Conservation (phyloP, 1,284 basidiomycete genomes). For the Hemileia vastatrix region DNA sequence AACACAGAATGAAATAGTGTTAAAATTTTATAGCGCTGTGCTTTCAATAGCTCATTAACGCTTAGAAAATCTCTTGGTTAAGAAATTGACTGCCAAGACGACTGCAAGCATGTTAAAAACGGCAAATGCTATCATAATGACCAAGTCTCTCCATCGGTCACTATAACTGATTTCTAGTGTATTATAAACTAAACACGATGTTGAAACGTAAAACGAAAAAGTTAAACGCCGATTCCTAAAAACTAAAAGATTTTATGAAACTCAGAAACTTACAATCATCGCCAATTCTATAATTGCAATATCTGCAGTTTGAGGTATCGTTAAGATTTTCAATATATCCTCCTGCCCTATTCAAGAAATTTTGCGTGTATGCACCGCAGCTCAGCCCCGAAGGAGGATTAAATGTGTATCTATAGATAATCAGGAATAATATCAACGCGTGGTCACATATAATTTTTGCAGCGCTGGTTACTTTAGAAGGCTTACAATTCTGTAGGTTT, state of each 20-base stretch:
- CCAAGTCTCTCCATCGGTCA: slow-evolving; percentile 55
- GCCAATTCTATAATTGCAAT: slow-evolving; percentile 56
- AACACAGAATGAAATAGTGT: no score
- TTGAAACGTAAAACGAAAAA: no score
- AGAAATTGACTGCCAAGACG: slow-evolving; percentile 31
- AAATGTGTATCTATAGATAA: slow-evolving; percentile 49
- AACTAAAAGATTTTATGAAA: no score
- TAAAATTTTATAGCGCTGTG: no score
- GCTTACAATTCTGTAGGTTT: slow-evolving; percentile 32
- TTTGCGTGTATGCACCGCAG: slow-evolving; percentile 60
- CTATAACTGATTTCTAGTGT: slow-evolving; percentile 12
- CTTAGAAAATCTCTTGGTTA: slow-evolving; percentile 23
- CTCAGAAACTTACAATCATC: slow-evolving; percentile 6
- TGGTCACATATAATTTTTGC: no score
- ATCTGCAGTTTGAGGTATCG: slow-evolving; percentile 56
- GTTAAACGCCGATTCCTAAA: no score
- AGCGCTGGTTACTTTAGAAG: no score
- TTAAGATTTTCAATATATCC: slow-evolving; percentile 70
- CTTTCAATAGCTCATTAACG: no score
- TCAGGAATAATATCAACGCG: no score
- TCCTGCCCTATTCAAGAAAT: slow-evolving; percentile 50
- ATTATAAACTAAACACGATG: slow-evolving; percentile 13
- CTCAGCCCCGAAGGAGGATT: slow-evolving; percentile 64
- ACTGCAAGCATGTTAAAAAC: slow-evolving; percentile 50
- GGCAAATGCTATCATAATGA: slow-evolving; percentile 57